Evolutionary conservation across 345 rosid species (phyloP), one percentile per base, ranked within the genome.

Genomic region (Pseudoturritis turrita): DNA sequence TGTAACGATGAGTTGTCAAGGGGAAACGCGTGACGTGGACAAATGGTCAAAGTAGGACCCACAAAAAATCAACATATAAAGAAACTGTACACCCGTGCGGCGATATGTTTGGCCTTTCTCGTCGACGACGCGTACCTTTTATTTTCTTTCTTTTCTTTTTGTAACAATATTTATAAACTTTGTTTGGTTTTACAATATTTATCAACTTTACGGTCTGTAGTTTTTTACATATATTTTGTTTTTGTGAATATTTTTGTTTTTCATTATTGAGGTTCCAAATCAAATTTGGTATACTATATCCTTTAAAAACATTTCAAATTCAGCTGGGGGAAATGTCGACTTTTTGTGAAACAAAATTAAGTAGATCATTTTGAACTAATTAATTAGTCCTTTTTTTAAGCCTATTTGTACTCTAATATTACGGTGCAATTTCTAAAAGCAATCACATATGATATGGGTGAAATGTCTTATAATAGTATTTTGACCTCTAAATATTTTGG

Each of bases 21-120:
- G 37, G 58, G 22, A 74, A 65, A 10, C 41, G 78, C 54, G 31
- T 75, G 78, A 75, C 78, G 63, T 75, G 73, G 68, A 67, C 10
- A 26, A 22, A 53, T 68, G 47, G 73, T 68, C 73, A 75, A 75
- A 75, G 73, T 41, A 22, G 69, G 50, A 47, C 52, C 61, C 66
- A 10, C 19, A n/a, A 36, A 31, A 46, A 26, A 45, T 7, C 28
- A 54, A 22, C 28, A 17, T 41, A 43, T 15, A 62, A 63, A 43
- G 22, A 50, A n/a, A 41, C 55, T 39, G 73, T 58, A 50, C 68
- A 67, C 56, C 31, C 73, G 68, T 74, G 73, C 78, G 78, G 56
- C 78, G 40, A 50, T 75, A 54, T 52, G 49, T 74, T 74, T 58
- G 62, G 47, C 46, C 31, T 57, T 64, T 73, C 33, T 71, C 18